Evolutionary conservation across 2,329 filamentous ascomycete species (phyloP), one percentile per base, ranked within the genome.

Genomic region (Pestalotiopsis sp.): DNA sequence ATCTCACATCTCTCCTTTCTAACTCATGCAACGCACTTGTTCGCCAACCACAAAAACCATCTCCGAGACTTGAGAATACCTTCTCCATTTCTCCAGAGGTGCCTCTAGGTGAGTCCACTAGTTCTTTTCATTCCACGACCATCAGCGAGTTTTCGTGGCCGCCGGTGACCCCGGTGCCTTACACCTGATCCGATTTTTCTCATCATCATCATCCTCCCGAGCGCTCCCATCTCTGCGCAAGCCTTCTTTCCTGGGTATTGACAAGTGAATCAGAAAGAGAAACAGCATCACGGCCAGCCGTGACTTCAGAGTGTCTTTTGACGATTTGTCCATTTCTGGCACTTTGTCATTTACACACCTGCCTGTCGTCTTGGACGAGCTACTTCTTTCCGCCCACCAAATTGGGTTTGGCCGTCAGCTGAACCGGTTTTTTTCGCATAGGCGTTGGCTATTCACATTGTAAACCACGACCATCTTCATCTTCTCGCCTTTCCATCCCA

Each of bases 151-250:
- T 57, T 23, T 66, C 63, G 31, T 66, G 36, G 25, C 39, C 27
- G 31, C 63, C 63, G 63, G 36, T 57, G 31, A 27, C 14, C 14
- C 63, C 63, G 63, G 25, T 7, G 25, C 63, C 49, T 66, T 66
- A 66, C 63, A 66, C 63, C 63, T 56, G 41, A 58, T 58, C 49
- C 63, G 39, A 56, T 66, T 58, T 66, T 66, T 58, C 45, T 52
- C 45, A n/a, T 17, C 45, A 52, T 52, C 63, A 66, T 56, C 63
- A 56, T 36, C 23, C 57, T 12, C 63, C 45, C 39, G 39, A 25
- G 36, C 7, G 39, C 61, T 27, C 25, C 38, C 61, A 25, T 13
- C 31, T 39, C 31, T 36, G 20, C 59, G 13, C 36, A 14, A 6
- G n/a, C 27, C 59, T 12, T 36, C 31, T 36, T 2, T n/a, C 13